Base-by-base conservation (phyloP, 2,329 filamentous ascomycete genomes). In the Nothophaeocryptopus gaeumannii region DNA sequence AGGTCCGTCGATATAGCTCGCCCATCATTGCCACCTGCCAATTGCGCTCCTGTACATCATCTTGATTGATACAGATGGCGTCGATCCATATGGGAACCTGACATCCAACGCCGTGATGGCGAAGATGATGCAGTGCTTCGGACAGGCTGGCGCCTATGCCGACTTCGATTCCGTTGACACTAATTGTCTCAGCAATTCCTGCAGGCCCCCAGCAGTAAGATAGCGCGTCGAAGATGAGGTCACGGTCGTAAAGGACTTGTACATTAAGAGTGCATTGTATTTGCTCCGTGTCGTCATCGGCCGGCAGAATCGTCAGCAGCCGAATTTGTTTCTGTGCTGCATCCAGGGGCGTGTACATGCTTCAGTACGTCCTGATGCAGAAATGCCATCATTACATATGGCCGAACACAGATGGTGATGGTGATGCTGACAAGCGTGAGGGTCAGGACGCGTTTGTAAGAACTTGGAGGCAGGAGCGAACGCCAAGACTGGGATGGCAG, bases 31-130 rank as follows among this genome's bases (percentile, higher is more conserved):
- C 13, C n/a, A 54, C 51, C 37, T 56, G 54, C 9, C 35, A 33
- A 5, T 38, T 16, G 16, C 41, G 39, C 36, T 56, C 54, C 1
- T 42, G n/a, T 8, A 37, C 34, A 30, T 55, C 45, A 2, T 34
- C 15, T 32, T 58, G 55, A 30, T 56, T 43, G 14, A 56, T 56
- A 33, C 55, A 55, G n/a, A 55, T 47, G 10, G 51, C 48, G 32
- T 54, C 54, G 32, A 56, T 49, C 54, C 54, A 54, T 13, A 54
- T 34, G 39, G 15, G 13, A 9, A 38, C n/a, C n/a, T 9, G 11
- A 13, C 36, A 8, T 5, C 26, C 16, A 13, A 11, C 20, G 14
- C 37, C 26, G 13, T 40, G n/a, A 12, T 36, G 3, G 35, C 38
- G 37, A 30, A 45, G 39, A 35, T 45, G 41, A 20, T 39, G 9